phyloP scores from a whole-genome alignment of 208 protist species.

The Wallacemonas rigidus region DNA sequence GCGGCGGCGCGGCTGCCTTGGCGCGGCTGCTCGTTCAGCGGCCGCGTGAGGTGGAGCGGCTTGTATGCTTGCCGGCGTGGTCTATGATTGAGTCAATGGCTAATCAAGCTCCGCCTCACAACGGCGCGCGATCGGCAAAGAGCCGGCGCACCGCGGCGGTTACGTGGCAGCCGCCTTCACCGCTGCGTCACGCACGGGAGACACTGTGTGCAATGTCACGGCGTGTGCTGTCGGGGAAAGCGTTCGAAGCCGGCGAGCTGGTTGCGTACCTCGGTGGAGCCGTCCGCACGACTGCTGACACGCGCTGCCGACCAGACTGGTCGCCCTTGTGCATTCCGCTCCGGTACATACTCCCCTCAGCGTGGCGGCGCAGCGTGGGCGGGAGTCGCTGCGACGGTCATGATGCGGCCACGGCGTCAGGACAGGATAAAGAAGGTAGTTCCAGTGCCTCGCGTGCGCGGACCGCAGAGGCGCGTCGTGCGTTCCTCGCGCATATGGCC shows the following conservation, averaged over 20 bases:
- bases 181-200: constrained; percentile 20
- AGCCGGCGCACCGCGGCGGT: background rate
- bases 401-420: too few species aligned
- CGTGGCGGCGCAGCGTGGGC: constrained; percentile 25
- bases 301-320: constrained; percentile 50
- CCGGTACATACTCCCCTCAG: constrained; percentile 51
- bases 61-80: constrained; percentile 29
- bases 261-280: constrained; percentile 76
- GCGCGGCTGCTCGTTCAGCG: constrained; percentile 16
- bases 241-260: constrained; percentile 70
- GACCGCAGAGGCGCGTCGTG: background rate
- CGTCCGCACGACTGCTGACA: constrained; percentile 33
- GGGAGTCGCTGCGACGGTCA: background rate
- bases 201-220: constrained; percentile 49
- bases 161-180: background rate
- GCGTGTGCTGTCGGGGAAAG: constrained; percentile 69
- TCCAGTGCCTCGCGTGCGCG: too few species aligned
- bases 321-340: constrained; percentile 78
- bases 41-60: constrained; percentile 34
- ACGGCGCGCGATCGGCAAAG: background rate
- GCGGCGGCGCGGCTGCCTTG: background rate
- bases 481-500: constrained; percentile 47
- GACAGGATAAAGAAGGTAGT: too few species aligned
- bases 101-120: background rate
- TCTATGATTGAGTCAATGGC: background rate